Percentiles rank a stretch among this genome's conserved stretches.
phyloP scores from a whole-genome alignment of 179 eudicot species.

The Nepenthes alata region DNA sequence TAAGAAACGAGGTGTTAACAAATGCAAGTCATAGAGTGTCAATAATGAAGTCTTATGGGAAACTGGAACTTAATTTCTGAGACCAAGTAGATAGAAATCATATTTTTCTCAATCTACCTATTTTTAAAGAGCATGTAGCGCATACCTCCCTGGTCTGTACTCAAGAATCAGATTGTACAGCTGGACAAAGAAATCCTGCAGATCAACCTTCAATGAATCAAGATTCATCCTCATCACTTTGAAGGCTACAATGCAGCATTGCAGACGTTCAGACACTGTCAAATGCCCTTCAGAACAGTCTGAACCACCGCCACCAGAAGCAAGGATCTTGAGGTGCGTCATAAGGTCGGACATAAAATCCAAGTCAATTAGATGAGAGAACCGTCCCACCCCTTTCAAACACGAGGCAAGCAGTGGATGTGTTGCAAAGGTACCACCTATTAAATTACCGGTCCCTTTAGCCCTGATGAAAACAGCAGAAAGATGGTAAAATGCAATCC shows the following conservation, averaged over 20 bases:
- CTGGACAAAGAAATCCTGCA: conserved; percentile 82
- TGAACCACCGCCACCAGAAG: conserved; percentile 33
- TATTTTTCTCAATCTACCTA: no score
- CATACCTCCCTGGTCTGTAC: conserved; percentile 82
- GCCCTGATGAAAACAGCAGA: conserved; percentile 24
- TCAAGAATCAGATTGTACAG: conserved; percentile 74
- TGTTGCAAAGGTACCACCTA: conserved; percentile 28
- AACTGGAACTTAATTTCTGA: no score
- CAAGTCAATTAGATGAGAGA: conserved; percentile 74
- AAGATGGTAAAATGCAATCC: not conserved
- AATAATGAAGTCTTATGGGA: no score
- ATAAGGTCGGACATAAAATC: conserved; percentile 91
- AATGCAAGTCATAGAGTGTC: no score
- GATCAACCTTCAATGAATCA: conserved; percentile 84
- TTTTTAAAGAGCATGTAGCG: conserved; percentile 1
- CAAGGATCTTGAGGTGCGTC: conserved; percentile 79
- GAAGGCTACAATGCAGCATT: conserved; percentile 91
- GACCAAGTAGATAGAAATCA: not conserved
- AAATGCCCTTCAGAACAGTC: conserved; percentile 27
- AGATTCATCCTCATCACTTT: conserved; percentile 91
- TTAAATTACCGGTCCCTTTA: conserved; percentile 19
- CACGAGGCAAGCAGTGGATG: conserved; percentile 77
- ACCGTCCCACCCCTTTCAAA: conserved; percentile 80
- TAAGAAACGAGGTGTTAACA: no score
- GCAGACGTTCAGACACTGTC: conserved; percentile 72